Evolutionary conservation across 805 yeast genomes (phyloP), one percentile per base, ranked within the genome.

Genomic region (Metschnikowia santaceciliae): DNA sequence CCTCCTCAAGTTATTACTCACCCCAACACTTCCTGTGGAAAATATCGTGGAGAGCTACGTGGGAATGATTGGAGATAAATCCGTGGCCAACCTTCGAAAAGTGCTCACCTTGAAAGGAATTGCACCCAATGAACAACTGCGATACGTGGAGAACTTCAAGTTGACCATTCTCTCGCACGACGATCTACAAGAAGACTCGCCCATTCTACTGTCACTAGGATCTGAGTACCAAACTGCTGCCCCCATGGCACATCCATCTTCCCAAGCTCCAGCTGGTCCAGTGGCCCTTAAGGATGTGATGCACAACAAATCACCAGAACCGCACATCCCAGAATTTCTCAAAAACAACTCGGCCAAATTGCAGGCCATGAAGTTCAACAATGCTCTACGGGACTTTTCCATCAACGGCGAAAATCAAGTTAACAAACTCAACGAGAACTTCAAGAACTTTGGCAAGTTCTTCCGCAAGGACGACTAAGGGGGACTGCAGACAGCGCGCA

Each of bases 11-110:
- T 79, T 89, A 3, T 65, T 90, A 32, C 70, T 85, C 64, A 80
- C 87, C 0, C 82, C 83, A 11, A 67, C 75, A 6, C 76, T 80
- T n/a, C 95, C 95, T 1, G 56, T 70, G 19, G 79, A 73, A n/a
- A 76, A 79, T 49, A 75, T 88, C 20, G 81, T 87, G 1, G 78
- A 81, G 43, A 81, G 76, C 60, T 89, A 89, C 64, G 80, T 88
- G 61, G 74, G 76, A 49, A 69, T 86, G 13, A 75, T 89, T 47
- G 84, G 84, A 6, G 96, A 89, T 66, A 75, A 75, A 43, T 80
- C 82, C 23, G 68, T 79, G 30, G 65, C 67, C 10, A 89, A 89
- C 62, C 88, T 88, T 63, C 66, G 68, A 52, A 88, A 86, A 61
- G 69, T 89, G 2, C 69, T 89, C 48, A 78, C 74, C 20, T 71